These are phyloP conservation scores for Rhodotorula sp. DNA, from an alignment of 1,284 basidiomycete genomes.

Conservation along the genomic window DNA sequence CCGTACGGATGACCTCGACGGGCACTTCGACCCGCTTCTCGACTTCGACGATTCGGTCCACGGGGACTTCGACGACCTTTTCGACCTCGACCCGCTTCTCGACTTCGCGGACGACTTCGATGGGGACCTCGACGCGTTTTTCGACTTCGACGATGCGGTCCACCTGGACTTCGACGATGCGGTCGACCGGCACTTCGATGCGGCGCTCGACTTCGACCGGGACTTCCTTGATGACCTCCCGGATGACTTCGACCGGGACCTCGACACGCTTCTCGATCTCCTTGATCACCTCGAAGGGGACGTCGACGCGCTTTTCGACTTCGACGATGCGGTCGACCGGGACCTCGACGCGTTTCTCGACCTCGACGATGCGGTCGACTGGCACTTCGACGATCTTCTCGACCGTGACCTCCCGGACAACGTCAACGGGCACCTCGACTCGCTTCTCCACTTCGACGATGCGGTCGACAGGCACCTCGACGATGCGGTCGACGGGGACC, in stretches of 20 bases:
- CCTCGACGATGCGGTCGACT: constrained; percentile 2
- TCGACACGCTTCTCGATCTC: constrained; percentile 15
- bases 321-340: constrained; percentile 28
- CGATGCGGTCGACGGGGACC: constrained; percentile 20
- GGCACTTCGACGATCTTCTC: constrained; percentile 44
- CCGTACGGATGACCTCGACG: constrained; percentile 9
- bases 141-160: neutral
- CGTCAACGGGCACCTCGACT: constrained; percentile 55
- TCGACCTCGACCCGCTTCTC: constrained; percentile 16
- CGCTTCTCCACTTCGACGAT: neutral
- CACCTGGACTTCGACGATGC: neutral
- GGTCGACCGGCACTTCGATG: constrained; percentile 9
- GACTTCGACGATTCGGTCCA: constrained; percentile 1
- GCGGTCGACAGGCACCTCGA: constrained; percentile 3
- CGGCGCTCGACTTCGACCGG: constrained; percentile 14
- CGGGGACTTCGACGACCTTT: constrained; percentile 44
- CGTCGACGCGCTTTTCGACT: constrained; percentile 14
- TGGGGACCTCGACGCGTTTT: constrained; percentile 4
- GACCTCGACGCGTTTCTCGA: constrained; percentile 2
- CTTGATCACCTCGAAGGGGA: constrained; percentile 9
- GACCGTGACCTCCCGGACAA: constrained; percentile 1
- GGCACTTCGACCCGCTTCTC: constrained; percentile 4
- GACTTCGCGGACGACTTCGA: constrained; percentile 21
- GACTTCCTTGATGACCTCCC: constrained; percentile 8
- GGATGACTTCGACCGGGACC: constrained; percentile 13